Conservation (phyloP, 768 basidiomycete species). For the Leucogyrophana mollusca region DNA sequence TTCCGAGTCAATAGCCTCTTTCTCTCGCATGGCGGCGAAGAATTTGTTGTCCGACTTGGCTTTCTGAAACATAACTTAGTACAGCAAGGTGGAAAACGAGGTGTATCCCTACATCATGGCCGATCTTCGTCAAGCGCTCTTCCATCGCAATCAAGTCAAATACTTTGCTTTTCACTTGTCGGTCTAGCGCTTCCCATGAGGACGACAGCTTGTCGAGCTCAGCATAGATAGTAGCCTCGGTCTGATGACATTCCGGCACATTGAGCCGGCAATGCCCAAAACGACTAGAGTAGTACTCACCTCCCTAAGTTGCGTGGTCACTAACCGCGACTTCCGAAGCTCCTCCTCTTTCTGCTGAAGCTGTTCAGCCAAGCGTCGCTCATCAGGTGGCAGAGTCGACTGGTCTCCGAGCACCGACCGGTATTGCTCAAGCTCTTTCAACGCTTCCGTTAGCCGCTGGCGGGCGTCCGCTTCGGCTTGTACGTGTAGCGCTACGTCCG, state of each 20-base stretch:
- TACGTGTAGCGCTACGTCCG: conserved; percentile 52
- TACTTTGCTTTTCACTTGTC: conserved; percentile 80
- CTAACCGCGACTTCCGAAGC: conserved; percentile 56
- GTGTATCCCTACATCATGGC: conserved; percentile 59
- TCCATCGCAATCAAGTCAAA: conserved; percentile 78
- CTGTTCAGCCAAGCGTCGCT: conserved; percentile 46
- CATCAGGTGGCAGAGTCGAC: conserved; percentile 50
- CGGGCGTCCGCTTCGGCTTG: conserved; percentile 50
- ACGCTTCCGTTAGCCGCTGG: conserved; percentile 44
- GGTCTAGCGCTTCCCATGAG: conserved; percentile 83
- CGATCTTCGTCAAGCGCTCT: conserved; percentile 62
- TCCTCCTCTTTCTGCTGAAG: conserved; percentile 71
- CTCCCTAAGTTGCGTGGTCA: conserved; percentile 62
- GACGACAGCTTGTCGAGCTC: conserved; percentile 86
- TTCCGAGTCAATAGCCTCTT: conserved; percentile 78
- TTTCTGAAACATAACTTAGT: conserved; percentile 52
- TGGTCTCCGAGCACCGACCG: conserved; percentile 61
- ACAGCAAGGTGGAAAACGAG: neutral
- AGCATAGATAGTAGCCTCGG: conserved; percentile 72
- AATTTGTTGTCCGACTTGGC: conserved; percentile 96
- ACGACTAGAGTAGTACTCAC: conserved; percentile 35
- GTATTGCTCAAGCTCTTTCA: conserved; percentile 56
- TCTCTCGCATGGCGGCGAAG: conserved; percentile 85
- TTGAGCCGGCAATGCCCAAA: neutral
- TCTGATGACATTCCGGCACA: conserved; percentile 47